phyloP scores from a whole-genome alignment of 169 alveolate genomes.

The Plasmodium sp. region DNA sequence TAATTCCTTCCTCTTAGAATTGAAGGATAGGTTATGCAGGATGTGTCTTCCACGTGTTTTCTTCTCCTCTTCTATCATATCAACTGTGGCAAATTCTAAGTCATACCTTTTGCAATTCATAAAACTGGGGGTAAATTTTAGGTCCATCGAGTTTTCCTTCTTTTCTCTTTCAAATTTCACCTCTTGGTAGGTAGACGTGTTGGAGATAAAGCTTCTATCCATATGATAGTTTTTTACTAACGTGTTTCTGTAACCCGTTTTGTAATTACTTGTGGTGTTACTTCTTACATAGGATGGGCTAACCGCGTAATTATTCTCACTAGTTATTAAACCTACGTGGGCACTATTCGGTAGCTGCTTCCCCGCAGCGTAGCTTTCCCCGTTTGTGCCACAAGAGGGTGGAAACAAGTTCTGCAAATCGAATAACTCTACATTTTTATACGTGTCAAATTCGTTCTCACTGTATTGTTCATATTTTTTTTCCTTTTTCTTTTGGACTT shows the following conservation, averaged over 20 bases:
- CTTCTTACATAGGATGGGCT: not conserved
- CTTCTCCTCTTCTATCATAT: not conserved
- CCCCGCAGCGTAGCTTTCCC: not conserved
- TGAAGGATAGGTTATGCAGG: conserved; percentile 6
- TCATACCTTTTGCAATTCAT: conserved; percentile 6
- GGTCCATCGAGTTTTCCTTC: not conserved
- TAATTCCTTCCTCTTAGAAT: conserved; percentile 25
- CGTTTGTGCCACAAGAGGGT: not conserved
- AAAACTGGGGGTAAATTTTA: not conserved
- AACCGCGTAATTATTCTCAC: not conserved
- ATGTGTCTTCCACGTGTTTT: not conserved
- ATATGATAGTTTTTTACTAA: conserved; percentile 3
- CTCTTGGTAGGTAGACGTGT: conserved; percentile 37
- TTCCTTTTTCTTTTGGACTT: not conserved
- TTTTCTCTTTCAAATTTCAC: not conserved
- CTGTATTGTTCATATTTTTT: not conserved
- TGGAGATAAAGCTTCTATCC: conserved; percentile 9
- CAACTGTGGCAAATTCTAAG: not conserved
- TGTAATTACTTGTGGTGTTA: not conserved
- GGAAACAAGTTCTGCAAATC: not conserved
- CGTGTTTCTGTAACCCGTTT: not conserved
- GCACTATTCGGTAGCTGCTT: not conserved
- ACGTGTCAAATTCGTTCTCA: not conserved
- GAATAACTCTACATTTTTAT: not conserved
- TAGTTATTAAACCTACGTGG: not conserved